phyloP scores from a whole-genome alignment of 23 red algal species.

The Pyropia yezoensis region DNA sequence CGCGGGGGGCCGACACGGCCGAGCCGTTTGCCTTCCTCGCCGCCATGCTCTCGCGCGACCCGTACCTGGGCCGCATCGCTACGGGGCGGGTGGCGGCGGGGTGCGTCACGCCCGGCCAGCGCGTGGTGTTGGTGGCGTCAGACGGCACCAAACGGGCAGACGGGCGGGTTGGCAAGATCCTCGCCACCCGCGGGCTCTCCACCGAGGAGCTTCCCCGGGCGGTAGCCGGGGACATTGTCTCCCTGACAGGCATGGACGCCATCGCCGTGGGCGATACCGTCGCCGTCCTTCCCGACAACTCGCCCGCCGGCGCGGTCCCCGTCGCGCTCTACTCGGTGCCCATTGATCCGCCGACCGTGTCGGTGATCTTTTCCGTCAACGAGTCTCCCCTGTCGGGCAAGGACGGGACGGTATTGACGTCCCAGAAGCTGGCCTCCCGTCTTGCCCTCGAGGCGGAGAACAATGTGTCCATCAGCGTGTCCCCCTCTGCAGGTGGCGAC shows the following conservation, averaged over 20 bases:
- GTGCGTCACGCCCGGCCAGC: conserved; percentile 24
- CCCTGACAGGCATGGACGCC: conserved; percentile 51
- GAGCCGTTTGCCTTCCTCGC: conserved; percentile 59
- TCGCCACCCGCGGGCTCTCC: conserved; percentile 42
- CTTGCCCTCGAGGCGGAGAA: conserved; percentile 66
- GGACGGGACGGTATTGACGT: conserved; percentile 68
- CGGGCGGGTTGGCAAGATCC: conserved; percentile 61
- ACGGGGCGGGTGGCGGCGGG: conserved; percentile 69
- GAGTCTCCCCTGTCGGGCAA: conserved; percentile 64
- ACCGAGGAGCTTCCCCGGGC: conserved; percentile 42
- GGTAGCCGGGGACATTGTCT: conserved; percentile 76
- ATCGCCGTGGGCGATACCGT: conserved; percentile 81
- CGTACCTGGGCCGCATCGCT: conserved; percentile 65
- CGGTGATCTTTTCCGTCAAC: conserved; percentile 75
- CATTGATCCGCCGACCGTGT: conserved; percentile 84
- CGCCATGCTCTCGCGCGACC: conserved; percentile 53
- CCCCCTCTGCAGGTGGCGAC: conserved; percentile 14
- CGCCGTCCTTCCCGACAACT: conserved; percentile 26
- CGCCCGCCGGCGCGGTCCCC: conserved; percentile 22
- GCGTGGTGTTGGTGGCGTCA: conserved; percentile 36
- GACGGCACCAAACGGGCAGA: conserved; percentile 29
- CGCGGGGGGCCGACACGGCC: conserved; percentile 21
- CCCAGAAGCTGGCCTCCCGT: conserved; percentile 69
- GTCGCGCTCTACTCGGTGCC: conserved; percentile 40
- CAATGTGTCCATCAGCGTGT: conserved; percentile 74